Conservation (phyloP, 2,329 filamentous ascomycete species). For the Chaetomiaceae sp. region DNA sequence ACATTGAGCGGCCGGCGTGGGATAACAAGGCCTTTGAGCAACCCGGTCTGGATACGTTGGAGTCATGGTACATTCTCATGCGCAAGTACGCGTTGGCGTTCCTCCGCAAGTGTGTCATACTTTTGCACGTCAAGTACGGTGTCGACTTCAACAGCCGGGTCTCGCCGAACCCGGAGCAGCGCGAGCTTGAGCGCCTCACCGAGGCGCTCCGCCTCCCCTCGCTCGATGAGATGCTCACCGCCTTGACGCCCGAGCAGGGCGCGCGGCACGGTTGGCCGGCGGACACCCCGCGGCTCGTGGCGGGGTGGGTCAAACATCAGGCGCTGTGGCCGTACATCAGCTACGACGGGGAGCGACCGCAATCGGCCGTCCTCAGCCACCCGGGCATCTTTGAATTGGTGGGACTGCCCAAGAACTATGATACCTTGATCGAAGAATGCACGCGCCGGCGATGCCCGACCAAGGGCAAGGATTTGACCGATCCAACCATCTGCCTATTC, state of each 20-base stretch:
- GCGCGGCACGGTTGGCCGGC: slow-evolving; percentile 47
- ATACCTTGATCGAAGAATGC: slow-evolving; percentile 86
- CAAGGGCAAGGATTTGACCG: slow-evolving; percentile 84
- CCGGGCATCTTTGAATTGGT: slow-evolving; percentile 92
- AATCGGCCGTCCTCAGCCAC: slow-evolving; percentile 60
- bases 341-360: slow-evolving; percentile 28
- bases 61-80: slow-evolving; percentile 56
- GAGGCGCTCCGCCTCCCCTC: slow-evolving; percentile 70
- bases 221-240: slow-evolving; percentile 71
- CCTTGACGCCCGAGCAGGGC: slow-evolving; percentile 44
- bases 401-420: slow-evolving; percentile 86
- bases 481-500: slow-evolving; percentile 88
- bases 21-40: slow-evolving; percentile 51
- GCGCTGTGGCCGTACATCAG: slow-evolving; percentile 35
- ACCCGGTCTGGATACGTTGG: slow-evolving; percentile 49
- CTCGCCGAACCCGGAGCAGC: slow-evolving; percentile 57
- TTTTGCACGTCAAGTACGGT: slow-evolving; percentile 83
- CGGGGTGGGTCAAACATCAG: slow-evolving; percentile 72
- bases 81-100: slow-evolving; percentile 86
- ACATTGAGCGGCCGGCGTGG: slow-evolving; percentile 31
- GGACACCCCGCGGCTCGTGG: slow-evolving; percentile 43
- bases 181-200: slow-evolving; percentile 79
- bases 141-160: slow-evolving; percentile 76
- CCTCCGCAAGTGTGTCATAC: slow-evolving; percentile 76
- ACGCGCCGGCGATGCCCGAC: slow-evolving; percentile 79